These are phyloP conservation scores for Strombidium stylifer DNA, from an alignment of 73 alveolate genomes.

Conservation along the genomic window DNA sequence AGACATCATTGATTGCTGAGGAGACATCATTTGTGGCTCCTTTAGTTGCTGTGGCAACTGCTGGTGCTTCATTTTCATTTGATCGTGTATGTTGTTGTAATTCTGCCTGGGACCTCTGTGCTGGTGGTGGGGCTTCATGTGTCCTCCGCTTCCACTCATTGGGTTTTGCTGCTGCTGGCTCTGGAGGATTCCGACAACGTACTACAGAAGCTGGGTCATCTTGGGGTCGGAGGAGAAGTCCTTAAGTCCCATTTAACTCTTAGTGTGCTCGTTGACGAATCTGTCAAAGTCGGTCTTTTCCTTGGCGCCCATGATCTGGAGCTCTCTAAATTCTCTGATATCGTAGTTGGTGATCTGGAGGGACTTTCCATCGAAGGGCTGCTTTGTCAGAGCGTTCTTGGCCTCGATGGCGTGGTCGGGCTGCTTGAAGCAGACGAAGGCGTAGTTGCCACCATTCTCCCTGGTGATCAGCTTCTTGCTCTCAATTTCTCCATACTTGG, in stretches of 20 bases:
- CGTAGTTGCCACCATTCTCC: constrained; percentile 62
- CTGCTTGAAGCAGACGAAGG: constrained; percentile 83
- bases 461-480: constrained; percentile 73
- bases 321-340: constrained; percentile 42
- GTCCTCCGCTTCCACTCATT: neutral
- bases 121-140: constrained; percentile 2
- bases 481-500: constrained; percentile 75
- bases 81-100: constrained; percentile 7
- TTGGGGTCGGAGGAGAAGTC: constrained; percentile 26
- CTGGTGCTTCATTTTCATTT: too few species aligned
- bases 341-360: constrained; percentile 59
- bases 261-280: constrained; percentile 25
- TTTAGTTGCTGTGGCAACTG: too few species aligned
- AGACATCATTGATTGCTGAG: neutral
- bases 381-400: neutral
- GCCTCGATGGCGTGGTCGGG: constrained; percentile 85
- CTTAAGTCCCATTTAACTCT: constrained; percentile 1
- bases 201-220: constrained; percentile 4
- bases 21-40: constrained; percentile 24
- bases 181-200: too few species aligned
- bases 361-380: constrained; percentile 13
- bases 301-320: constrained; percentile 23
- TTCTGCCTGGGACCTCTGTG: neutral
- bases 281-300: constrained; percentile 50
- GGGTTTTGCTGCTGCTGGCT: too few species aligned